A percentile compares a stretch with the other conserved stretches of the same genome.
These are phyloP conservation scores for Apiotrichum domesticum DNA, from an alignment of 1,284 basidiomycete genomes.

Conservation along the genomic window DNA sequence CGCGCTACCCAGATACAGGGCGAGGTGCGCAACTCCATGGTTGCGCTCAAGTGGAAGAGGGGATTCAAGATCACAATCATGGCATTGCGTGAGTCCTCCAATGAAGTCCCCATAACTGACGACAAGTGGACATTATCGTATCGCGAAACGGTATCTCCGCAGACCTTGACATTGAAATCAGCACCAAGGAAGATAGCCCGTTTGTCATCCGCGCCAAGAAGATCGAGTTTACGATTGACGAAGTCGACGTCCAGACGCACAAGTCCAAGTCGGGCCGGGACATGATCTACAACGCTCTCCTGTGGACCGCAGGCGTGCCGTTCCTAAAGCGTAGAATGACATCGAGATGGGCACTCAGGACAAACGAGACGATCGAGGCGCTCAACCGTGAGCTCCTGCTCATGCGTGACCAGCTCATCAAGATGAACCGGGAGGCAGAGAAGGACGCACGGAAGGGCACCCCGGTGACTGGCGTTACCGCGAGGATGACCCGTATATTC, in stretches of 20 bases:
- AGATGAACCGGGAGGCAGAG: neutral
- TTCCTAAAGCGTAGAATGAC: conserved; percentile 3
- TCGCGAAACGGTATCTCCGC: conserved; percentile 6
- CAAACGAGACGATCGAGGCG: neutral
- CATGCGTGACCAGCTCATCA: neutral
- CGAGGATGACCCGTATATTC: neutral
- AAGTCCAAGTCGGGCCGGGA: neutral
- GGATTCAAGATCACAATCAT: conserved; percentile 1
- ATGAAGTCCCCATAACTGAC: no score
- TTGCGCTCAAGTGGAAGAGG: conserved; percentile 2
- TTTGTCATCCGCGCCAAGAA: conserved; percentile 3
- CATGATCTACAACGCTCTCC: neutral
- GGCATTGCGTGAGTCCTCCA: conserved; percentile 3
- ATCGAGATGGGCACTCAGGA: neutral
- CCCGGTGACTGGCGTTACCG: neutral
- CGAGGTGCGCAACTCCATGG: conserved; percentile 5
- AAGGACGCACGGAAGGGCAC: neutral
- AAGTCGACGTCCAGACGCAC: neutral
- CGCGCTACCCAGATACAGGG: conserved; percentile 9
- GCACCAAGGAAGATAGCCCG: neutral
- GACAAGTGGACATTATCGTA: conserved; percentile 6
- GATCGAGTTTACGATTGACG: conserved; percentile 8
- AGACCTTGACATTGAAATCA: conserved; percentile 8
- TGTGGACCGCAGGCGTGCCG: conserved; percentile 2
- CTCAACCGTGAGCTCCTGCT: neutral